Conservation (phyloP, 345 rosid genomes). For the Moricandia moricandioides region DNA sequence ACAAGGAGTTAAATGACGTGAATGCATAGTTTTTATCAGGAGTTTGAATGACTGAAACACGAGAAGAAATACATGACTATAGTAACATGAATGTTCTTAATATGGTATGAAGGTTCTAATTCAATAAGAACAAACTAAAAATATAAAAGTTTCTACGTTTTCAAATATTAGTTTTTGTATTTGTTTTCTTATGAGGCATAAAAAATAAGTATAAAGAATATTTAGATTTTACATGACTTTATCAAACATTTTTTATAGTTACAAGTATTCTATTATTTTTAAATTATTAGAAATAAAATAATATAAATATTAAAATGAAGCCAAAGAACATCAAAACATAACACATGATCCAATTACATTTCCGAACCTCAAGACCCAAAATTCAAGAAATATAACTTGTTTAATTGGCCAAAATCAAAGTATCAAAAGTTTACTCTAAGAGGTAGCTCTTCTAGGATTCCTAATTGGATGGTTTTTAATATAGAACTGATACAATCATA, state of each 20-base stretch:
- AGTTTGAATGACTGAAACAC: too few relatives aligned
- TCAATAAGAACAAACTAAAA: not conserved
- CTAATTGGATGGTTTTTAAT: not conserved
- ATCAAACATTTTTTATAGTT: not conserved
- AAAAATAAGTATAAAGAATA: not conserved
- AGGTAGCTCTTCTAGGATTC: not conserved
- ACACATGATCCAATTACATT: not conserved
- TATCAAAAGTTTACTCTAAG: not conserved
- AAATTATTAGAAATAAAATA: not conserved
- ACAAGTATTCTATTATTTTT: not conserved
- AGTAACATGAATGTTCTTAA: too few relatives aligned
- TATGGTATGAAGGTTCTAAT: too few relatives aligned
- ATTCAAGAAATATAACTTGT: not conserved
- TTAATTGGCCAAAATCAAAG: not conserved
- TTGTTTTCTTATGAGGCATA: not conserved
- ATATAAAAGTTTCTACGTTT: not conserved
- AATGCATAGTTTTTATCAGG: too few relatives aligned
- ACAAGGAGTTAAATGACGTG: too few relatives aligned
- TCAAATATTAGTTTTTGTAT: not conserved
- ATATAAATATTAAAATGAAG: not conserved
- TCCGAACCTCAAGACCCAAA: not conserved
- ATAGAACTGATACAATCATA: not conserved
- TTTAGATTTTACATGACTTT: not conserved
- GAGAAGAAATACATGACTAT: too few relatives aligned
- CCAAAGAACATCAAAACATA: not conserved